These are phyloP conservation scores for Botrytis squamosa DNA, from an alignment of 2,329 filamentous ascomycete species.

Conservation along the genomic window DNA sequence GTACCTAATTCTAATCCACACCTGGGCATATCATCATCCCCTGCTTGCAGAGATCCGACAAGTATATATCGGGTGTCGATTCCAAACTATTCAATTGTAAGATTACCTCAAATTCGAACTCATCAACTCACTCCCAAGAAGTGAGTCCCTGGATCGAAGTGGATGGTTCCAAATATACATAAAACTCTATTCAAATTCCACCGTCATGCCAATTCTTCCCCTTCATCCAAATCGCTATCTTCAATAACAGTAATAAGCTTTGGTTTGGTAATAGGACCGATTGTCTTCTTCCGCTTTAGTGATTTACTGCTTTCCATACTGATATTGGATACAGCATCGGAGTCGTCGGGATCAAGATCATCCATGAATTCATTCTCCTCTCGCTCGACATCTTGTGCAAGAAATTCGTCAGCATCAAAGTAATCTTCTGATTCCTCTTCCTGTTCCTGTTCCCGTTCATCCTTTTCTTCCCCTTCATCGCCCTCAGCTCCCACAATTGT, in stretches of 20 bases:
- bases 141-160: not conserved
- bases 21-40: not conserved
- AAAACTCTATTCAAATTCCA: not conserved
- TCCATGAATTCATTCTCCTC: constrained; percentile 8
- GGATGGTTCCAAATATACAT: not conserved
- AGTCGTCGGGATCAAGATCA: constrained; percentile 27
- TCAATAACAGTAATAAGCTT: constrained; percentile 46
- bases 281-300: constrained; percentile 21
- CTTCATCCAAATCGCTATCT: constrained; percentile 54
- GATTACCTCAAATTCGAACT: not conserved
- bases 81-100: not conserved
- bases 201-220: not conserved
- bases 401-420: not conserved
- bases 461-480: constrained; percentile 21
- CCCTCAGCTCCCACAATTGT: constrained; percentile 21
- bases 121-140: not conserved
- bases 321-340: constrained; percentile 29
- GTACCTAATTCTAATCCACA: not conserved
- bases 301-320: constrained; percentile 25
- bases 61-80: not conserved
- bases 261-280: constrained; percentile 17
- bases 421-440: not conserved
- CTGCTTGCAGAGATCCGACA: not conserved
- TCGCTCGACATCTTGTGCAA: not conserved
- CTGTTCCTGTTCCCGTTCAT: constrained; percentile 4